Percentiles rank a stretch among this genome's conserved stretches.
phyloP scores from a whole-genome alignment of 2,329 filamentous ascomycete genomes.

The Fusarium pilosicola region DNA sequence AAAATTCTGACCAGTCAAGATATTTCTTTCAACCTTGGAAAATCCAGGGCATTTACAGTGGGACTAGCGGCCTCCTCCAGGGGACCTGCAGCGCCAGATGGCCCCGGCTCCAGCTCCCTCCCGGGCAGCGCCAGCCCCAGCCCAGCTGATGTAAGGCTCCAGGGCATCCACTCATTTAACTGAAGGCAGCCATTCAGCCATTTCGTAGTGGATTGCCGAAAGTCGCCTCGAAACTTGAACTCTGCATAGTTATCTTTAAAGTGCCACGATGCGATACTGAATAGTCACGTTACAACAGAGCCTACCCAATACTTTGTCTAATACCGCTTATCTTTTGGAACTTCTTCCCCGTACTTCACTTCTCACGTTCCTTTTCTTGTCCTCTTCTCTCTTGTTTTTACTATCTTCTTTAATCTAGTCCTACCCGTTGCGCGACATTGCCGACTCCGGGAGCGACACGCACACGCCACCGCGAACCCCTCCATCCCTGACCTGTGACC shows the following conservation, averaged over 20 bases:
- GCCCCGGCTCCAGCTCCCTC: not conserved
- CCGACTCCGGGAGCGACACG: constrained; percentile 39
- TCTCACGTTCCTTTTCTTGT: constrained; percentile 20
- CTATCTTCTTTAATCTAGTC: constrained; percentile 34
- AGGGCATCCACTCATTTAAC: constrained; percentile 21
- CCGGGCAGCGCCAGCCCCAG: not conserved
- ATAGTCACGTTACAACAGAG: constrained; percentile 23
- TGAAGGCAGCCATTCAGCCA: constrained; percentile 28
- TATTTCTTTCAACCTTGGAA: not conserved
- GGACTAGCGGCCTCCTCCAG: constrained; percentile 27
- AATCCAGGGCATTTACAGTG: constrained; percentile 17
- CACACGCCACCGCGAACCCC: constrained; percentile 46
- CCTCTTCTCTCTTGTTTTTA: constrained; percentile 30
- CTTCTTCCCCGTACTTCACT: not conserved
- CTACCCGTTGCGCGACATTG: constrained; percentile 42
- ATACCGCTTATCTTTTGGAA: constrained; percentile 15
- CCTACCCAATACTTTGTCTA: not conserved
- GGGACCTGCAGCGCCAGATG: constrained; percentile 24
- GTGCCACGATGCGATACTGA: constrained; percentile 41
- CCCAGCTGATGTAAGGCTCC: constrained; percentile 36
- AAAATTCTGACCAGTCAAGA: constrained; percentile 18
- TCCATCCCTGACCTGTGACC: constrained; percentile 42
- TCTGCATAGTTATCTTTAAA: constrained; percentile 28
- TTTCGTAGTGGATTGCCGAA: constrained; percentile 27
- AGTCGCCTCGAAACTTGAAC: constrained; percentile 34